Evolutionary conservation across 2,329 filamentous ascomycete species (phyloP).

Genomic region (Curvularia spicifera): DNA sequence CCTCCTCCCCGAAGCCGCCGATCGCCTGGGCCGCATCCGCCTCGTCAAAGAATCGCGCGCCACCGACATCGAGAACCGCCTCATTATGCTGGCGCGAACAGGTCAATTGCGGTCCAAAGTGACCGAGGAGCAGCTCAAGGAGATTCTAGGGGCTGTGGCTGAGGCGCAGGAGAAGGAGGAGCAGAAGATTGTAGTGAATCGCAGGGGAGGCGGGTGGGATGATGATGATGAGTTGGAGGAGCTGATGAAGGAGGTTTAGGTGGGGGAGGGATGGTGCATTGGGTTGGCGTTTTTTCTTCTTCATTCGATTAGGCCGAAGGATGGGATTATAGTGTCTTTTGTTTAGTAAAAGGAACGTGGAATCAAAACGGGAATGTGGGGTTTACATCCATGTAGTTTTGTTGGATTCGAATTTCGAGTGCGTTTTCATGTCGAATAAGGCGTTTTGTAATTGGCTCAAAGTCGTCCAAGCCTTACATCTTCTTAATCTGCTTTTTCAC

Average conservation of each 20-base stretch:
- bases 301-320: neutral
- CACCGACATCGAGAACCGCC: constrained; percentile 85
- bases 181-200: constrained; percentile 80
- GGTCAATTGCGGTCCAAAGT: constrained; percentile 89
- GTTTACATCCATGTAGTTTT: too few species aligned
- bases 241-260: constrained; percentile 47
- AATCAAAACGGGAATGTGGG: neutral
- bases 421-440: too few species aligned
- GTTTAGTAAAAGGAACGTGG: neutral
- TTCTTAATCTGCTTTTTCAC: constrained; percentile 56
- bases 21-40: constrained; percentile 90
- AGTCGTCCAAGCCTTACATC: constrained; percentile 13
- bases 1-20: constrained; percentile 89
- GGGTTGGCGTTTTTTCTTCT: constrained; percentile 14
- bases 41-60: constrained; percentile 94
- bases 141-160: constrained; percentile 82
- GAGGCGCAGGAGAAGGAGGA: constrained; percentile 70
- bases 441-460: too few species aligned
- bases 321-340: neutral
- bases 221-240: constrained; percentile 78
- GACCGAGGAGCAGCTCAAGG: constrained; percentile 91
- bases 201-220: constrained; percentile 78
- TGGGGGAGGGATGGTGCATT: constrained; percentile 14
- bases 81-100: constrained; percentile 87
- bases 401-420: too few species aligned